These are phyloP conservation scores for Prunus salicina DNA, from an alignment of 306 rosid species.

Conservation along the genomic window DNA sequence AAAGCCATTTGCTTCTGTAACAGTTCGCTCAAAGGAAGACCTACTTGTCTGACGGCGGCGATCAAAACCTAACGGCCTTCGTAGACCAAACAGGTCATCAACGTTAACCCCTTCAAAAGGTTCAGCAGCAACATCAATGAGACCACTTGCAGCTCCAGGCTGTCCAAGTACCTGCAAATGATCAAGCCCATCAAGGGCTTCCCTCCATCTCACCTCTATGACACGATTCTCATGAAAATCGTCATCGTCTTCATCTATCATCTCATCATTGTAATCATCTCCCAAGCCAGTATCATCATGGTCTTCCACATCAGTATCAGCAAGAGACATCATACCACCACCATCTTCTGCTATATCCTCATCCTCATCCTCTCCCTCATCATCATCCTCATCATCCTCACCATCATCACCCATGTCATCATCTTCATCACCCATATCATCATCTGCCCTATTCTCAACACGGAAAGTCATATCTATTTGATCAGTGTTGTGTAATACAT, in stretches of 20 bases:
- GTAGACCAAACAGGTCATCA: conserved; percentile 89
- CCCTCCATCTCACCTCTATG: conserved; percentile 97
- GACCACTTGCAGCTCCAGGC: conserved; percentile 73
- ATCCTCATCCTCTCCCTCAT: conserved; percentile 90
- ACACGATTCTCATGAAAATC: conserved; percentile 95
- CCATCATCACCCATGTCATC: conserved; percentile 98
- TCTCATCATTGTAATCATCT: conserved; percentile 89
- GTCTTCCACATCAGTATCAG: conserved; percentile 93
- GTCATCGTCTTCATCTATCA: conserved; percentile 93
- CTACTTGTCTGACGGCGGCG: conserved; percentile 92
- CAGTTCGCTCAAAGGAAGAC: conserved; percentile 87
- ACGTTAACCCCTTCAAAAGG: conserved; percentile 99
- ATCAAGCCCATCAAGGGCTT: conserved; percentile 94
- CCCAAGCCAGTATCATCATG: conserved; percentile 90
- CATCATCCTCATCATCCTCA: conserved; percentile 96
- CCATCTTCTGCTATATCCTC: conserved; percentile 97
- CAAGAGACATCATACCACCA: conserved; percentile 86
- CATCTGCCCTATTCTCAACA: conserved; percentile 86
- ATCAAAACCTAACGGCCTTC: conserved; percentile 77
- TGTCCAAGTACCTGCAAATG: conserved; percentile 94
- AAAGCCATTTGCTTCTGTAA: conserved; percentile 79
- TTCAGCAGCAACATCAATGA: conserved; percentile 87
- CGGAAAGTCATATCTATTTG: conserved; percentile 87
- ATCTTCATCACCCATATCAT: conserved; percentile 97
- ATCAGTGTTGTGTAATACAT: conserved; percentile 62